Evolutionary conservation across 805 yeast genomes (phyloP).

Genomic region (Clavispora carvajalis): DNA sequence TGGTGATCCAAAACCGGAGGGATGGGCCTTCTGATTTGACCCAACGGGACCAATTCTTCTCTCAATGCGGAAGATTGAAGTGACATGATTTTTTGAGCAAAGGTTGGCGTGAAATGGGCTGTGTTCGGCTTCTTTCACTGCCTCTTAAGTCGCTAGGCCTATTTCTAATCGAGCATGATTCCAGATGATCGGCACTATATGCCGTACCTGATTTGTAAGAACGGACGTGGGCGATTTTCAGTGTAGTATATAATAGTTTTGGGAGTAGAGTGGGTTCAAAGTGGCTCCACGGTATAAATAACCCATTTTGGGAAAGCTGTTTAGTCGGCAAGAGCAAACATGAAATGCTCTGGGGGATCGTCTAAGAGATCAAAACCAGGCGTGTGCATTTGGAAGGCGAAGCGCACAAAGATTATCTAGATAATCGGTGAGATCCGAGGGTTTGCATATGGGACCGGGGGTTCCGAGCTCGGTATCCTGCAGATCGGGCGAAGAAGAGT

Average conservation of each 20-base stretch:
- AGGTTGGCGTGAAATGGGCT: too few species aligned
- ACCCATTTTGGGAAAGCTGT: too few species aligned
- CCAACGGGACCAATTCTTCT: constrained; percentile 57
- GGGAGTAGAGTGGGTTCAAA: too few species aligned
- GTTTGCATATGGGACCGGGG: not conserved
- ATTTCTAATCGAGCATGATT: not conserved
- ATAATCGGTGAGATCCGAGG: not conserved
- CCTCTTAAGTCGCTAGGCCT: too few species aligned
- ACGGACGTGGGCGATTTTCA: too few species aligned
- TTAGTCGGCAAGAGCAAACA: too few species aligned
- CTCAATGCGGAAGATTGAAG: constrained; percentile 58
- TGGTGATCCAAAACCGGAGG: constrained; percentile 74
- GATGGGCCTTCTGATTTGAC: constrained; percentile 71
- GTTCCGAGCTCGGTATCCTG: not conserved
- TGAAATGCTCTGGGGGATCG: too few species aligned
- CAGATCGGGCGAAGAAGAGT: not conserved
- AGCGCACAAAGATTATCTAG: constrained; percentile 1
- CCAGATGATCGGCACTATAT: not conserved
- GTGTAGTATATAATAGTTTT: too few species aligned
- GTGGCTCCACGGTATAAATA: too few species aligned
- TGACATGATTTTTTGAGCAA: constrained; percentile 42
- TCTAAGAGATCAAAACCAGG: too few species aligned
- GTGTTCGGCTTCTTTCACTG: too few species aligned
- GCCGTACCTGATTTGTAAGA: not conserved
- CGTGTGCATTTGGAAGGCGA: too few species aligned